A percentile compares a stretch with the other conserved stretches of the same genome.
Evolutionary conservation across 306 rosid species (phyloP).

Genomic region (Malus asiatica): DNA sequence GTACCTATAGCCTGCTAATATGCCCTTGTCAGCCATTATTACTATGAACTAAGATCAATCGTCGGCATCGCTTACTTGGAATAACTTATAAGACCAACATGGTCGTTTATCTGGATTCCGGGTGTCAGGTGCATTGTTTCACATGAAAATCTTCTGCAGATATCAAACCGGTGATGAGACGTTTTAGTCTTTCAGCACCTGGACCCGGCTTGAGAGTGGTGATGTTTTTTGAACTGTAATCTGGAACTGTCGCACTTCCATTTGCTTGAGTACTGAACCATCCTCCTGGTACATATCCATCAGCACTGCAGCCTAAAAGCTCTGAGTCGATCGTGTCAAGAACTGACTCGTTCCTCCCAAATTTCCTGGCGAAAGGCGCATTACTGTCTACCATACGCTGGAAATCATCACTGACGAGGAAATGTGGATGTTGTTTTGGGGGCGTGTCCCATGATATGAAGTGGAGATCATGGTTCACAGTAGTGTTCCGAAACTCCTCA

Average conservation of each 20-base stretch:
- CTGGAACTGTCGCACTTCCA: constrained; percentile 16
- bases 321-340: constrained; percentile 51
- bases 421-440: constrained; percentile 75
- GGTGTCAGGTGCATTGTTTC: constrained; percentile 47
- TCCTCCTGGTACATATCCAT: constrained; percentile 54
- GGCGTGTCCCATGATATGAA: constrained; percentile 88
- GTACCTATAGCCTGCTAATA: constrained; percentile 20
- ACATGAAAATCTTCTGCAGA: constrained; percentile 46
- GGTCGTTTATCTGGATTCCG: constrained; percentile 1
- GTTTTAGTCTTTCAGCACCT: constrained; percentile 55
- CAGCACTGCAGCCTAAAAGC: constrained; percentile 42
- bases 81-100: constrained; percentile 2
- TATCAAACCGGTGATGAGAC: constrained; percentile 49
- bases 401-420: constrained; percentile 44
- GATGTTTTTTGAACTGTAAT: constrained; percentile 26
- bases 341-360: constrained; percentile 46
- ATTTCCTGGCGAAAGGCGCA: constrained; percentile 67
- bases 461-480: constrained; percentile 78
- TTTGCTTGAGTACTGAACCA: constrained; percentile 37
- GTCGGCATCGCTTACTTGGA: constrained; percentile 17
- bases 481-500: constrained; percentile 59
- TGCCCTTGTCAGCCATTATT: constrained; percentile 21
- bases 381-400: constrained; percentile 59
- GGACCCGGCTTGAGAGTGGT: constrained; percentile 53
- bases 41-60: not conserved